Evolutionary conservation across 768 basidiomycete species (phyloP).

Genomic region (Hydnomerulius pinastri): DNA sequence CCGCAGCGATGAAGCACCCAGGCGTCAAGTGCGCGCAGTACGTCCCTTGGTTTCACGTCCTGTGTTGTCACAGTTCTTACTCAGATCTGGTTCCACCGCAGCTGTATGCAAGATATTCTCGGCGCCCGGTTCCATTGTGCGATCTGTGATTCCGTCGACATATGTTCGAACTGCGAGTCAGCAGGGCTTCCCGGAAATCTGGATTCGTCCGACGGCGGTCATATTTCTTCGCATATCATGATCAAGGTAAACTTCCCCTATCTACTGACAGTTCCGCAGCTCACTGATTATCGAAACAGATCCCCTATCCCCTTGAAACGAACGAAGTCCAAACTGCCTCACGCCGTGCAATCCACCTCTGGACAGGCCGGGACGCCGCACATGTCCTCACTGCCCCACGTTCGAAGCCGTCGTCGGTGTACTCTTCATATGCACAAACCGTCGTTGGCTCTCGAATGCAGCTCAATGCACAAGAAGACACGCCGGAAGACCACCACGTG

Average conservation of each 20-base stretch:
- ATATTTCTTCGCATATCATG: slow-evolving; percentile 86
- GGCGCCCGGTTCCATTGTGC: slow-evolving; percentile 94
- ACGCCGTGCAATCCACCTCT: slow-evolving; percentile 69
- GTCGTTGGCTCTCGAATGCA: slow-evolving; percentile 55
- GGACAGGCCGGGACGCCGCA: slow-evolving; percentile 76
- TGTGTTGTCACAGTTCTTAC: neutral
- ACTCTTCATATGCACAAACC: slow-evolving; percentile 67
- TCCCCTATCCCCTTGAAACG: slow-evolving; percentile 79
- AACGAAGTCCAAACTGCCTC: slow-evolving; percentile 77
- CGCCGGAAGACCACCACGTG: slow-evolving; percentile 54
- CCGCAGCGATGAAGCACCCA: slow-evolving; percentile 69
- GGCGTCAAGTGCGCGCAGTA: slow-evolving; percentile 89
- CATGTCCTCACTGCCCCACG: slow-evolving; percentile 50
- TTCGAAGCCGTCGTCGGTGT: slow-evolving; percentile 57
- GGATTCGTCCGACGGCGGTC: slow-evolving; percentile 75
- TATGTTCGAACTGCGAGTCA: slow-evolving; percentile 85
- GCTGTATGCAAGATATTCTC: slow-evolving; percentile 87
- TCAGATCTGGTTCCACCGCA: slow-evolving; percentile 32
- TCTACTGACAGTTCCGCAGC: neutral
- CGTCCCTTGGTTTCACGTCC: slow-evolving; percentile 29
- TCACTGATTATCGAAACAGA: slow-evolving; percentile 46
- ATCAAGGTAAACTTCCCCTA: slow-evolving; percentile 68
- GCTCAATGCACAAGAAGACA: slow-evolving; percentile 30
- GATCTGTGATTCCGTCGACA: slow-evolving; percentile 81
- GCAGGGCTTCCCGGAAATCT: slow-evolving; percentile 84